These are phyloP conservation scores for Aschersonia sp. DNA, from an alignment of 2,329 filamentous ascomycete genomes.

Conservation along the genomic window DNA sequence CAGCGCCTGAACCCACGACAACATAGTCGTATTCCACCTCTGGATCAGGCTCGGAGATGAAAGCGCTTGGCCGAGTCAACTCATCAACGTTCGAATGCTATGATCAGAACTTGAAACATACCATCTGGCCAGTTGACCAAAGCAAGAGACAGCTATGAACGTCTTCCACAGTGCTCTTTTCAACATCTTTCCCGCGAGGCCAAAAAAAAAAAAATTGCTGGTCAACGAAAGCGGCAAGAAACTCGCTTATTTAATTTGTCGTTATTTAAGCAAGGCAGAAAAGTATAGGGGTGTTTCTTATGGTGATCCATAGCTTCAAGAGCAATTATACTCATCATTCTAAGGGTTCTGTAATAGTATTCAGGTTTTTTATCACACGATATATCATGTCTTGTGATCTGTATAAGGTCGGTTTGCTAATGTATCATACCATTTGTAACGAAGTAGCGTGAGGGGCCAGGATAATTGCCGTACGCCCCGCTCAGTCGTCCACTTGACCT, in stretches of 20 bases:
- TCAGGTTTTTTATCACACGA: not conserved
- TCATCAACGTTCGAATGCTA: not conserved
- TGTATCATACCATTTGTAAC: not conserved
- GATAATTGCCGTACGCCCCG: not conserved
- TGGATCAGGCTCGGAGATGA: not conserved
- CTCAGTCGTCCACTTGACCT: not conserved
- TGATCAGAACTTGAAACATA: not conserved
- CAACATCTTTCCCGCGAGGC: not conserved
- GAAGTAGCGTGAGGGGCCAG: not conserved
- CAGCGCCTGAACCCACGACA: conserved; percentile 47
- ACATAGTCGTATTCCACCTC: conserved; percentile 34
- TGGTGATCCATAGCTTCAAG: not conserved
- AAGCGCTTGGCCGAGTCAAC: not conserved
- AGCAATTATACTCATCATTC: not conserved
- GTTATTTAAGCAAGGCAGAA: not conserved
- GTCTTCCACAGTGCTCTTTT: not conserved
- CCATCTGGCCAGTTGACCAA: not conserved
- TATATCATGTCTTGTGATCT: not conserved
- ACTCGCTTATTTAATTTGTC: not conserved
- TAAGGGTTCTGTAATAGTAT: not conserved
- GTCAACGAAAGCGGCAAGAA: not conserved
- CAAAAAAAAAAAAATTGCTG: not conserved
- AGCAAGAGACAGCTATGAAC: not conserved
- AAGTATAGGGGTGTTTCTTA: not conserved
- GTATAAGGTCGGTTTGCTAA: not conserved